A percentile compares a stretch with the other conserved stretches of the same genome.
These are phyloP conservation scores for Aspergillus amoenus DNA, from an alignment of 2,329 filamentous ascomycete species.

Conservation along the genomic window DNA sequence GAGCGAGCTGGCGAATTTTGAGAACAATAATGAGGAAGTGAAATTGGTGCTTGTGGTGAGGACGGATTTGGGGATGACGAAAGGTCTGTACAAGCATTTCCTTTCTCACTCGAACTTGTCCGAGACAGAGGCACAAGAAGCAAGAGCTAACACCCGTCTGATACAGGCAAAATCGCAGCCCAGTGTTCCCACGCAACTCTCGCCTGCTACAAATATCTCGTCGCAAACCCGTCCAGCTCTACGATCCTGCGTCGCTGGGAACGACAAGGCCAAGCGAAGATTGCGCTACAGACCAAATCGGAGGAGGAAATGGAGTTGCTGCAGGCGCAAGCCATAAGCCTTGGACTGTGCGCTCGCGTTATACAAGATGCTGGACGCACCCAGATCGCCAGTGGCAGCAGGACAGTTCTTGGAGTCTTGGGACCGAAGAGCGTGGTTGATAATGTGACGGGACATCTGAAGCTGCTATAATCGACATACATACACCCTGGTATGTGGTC, in stretches of 20 bases:
- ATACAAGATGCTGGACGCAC: slow-evolving; percentile 96
- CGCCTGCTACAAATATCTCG: slow-evolving; percentile 88
- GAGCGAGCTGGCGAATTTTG: slow-evolving; percentile 48
- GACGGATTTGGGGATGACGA: slow-evolving; percentile 95
- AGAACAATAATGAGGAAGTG: slow-evolving; percentile 72
- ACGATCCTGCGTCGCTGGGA: slow-evolving; percentile 82
- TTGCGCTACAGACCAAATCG: slow-evolving; percentile 83
- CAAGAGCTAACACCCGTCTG: background rate
- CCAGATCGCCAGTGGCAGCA: slow-evolving; percentile 90
- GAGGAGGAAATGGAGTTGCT: slow-evolving; percentile 77
- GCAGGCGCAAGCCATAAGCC: slow-evolving; percentile 74
- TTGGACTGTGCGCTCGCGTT: slow-evolving; percentile 84
- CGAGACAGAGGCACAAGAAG: background rate
- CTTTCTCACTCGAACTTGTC: slow-evolving; percentile 1
- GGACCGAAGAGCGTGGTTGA: slow-evolving; percentile 87
- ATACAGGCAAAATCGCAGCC: slow-evolving; percentile 90
- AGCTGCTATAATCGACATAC: slow-evolving; percentile 64
- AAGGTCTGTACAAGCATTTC: slow-evolving; percentile 58
- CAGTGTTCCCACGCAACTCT: slow-evolving; percentile 96
- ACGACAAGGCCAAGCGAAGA: slow-evolving; percentile 81
- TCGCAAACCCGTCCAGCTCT: slow-evolving; percentile 53
- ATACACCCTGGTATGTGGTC: background rate
- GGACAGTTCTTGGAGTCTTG: slow-evolving; percentile 82
- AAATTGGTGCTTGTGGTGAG: slow-evolving; percentile 91
- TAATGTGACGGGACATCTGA: slow-evolving; percentile 78